Evolutionary conservation across 345 rosid species (phyloP).

Genomic region (Salix arbutifolia): DNA sequence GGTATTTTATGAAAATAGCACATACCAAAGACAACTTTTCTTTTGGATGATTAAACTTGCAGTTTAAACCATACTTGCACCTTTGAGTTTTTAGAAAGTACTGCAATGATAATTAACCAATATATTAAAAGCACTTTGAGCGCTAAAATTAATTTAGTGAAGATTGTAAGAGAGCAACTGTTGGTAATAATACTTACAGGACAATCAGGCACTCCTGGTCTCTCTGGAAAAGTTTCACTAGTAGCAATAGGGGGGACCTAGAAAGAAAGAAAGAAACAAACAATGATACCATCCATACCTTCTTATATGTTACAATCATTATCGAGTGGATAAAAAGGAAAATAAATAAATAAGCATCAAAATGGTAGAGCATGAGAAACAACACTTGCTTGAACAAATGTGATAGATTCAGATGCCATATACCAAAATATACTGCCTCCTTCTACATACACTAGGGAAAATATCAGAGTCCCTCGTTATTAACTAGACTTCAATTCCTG

Average conservation of each 20-base stretch:
- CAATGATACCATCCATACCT: background rate
- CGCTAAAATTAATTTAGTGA: constrained; percentile 5
- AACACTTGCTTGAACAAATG: background rate
- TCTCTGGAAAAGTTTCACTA: constrained; percentile 65
- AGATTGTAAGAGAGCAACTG: constrained; percentile 9
- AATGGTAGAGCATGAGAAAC: background rate
- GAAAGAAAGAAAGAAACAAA: constrained; percentile 10
- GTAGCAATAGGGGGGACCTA: constrained; percentile 58
- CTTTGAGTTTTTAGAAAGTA: constrained; percentile 83
- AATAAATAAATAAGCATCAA: background rate
- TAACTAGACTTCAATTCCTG: background rate
- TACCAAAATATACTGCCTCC: background rate
- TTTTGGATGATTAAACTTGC: constrained; percentile 95
- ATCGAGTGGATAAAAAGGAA: background rate
- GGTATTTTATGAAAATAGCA: background rate
- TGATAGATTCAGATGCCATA: background rate
- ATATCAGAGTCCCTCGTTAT: background rate
- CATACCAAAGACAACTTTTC: constrained; percentile 48
- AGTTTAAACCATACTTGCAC: constrained; percentile 82
- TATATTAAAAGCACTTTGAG: constrained; percentile 18
- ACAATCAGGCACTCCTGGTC: constrained; percentile 91
- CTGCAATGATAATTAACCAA: constrained; percentile 39
- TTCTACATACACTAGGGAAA: background rate
- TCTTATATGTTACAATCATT: background rate
- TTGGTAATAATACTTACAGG: constrained; percentile 52